Evolutionary conservation across 176 grass and related monocot species (phyloP).

Genomic region (Oryza meyeriana): DNA sequence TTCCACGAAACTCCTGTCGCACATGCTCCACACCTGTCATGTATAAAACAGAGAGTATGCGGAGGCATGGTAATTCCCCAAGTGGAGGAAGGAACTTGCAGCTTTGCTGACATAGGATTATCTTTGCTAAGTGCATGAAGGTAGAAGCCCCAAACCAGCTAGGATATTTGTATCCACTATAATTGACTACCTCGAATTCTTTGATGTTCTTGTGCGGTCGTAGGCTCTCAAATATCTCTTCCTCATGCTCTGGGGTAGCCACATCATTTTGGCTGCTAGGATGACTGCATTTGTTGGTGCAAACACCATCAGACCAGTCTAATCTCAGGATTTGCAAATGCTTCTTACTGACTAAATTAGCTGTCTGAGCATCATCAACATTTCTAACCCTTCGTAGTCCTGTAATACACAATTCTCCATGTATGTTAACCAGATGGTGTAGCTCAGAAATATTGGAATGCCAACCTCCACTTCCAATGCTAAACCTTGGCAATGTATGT

Average conservation of each 20-base stretch:
- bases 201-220: constrained; percentile 19
- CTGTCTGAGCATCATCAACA: constrained; percentile 10
- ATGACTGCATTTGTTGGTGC: neutral
- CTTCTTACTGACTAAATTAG: constrained; percentile 28
- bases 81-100: constrained; percentile 33
- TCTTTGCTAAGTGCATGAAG: constrained; percentile 25
- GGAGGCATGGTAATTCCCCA: constrained; percentile 31
- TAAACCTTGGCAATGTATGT: constrained; percentile 21
- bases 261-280: neutral
- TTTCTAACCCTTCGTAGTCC: neutral
- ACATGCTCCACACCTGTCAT: constrained; percentile 20
- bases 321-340: constrained; percentile 13
- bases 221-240: constrained; percentile 10
- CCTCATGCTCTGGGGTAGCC: neutral
- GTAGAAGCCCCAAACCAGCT: constrained; percentile 32
- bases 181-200: constrained; percentile 6
- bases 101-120: constrained; percentile 11
- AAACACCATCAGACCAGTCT: constrained; percentile 8
- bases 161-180: constrained; percentile 16
- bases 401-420: constrained; percentile 2
- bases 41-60: neutral
- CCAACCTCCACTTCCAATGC: neutral
- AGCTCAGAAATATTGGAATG: constrained; percentile 25
- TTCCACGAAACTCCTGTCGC: constrained; percentile 31
- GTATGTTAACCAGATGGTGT: constrained; percentile 12